A percentile compares a stretch with the other conserved stretches of the same genome.
Evolutionary conservation across 305 asterid species (phyloP).

Genomic region (Fraxinus albicans): DNA sequence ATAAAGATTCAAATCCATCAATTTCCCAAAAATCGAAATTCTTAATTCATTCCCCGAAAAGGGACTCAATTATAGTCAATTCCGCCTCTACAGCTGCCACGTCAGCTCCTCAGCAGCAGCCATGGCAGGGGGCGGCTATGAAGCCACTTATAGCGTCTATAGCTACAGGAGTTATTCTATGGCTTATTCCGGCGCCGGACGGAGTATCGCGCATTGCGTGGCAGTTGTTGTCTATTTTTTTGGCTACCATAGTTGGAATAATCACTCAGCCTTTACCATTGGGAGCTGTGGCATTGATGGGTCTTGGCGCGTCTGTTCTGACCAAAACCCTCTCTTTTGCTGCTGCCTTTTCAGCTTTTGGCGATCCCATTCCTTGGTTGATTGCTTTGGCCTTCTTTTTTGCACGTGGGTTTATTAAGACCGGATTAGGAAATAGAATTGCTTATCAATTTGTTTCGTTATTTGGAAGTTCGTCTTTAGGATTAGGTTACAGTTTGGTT

Average conservation of each 20-base stretch:
- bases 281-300: constrained; percentile 91
- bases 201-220: constrained; percentile 81
- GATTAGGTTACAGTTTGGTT: constrained; percentile 89
- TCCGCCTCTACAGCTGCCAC: constrained; percentile 30
- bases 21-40: constrained; percentile 13
- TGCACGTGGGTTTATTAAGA: constrained; percentile 92
- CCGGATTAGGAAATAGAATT: constrained; percentile 89
- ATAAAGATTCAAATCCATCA: constrained; percentile 2
- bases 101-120: constrained; percentile 32
- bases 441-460: constrained; percentile 87
- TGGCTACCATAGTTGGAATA: constrained; percentile 90
- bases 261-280: constrained; percentile 87
- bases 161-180: constrained; percentile 70
- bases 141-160: constrained; percentile 76
- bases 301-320: constrained; percentile 78
- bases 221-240: constrained; percentile 79
- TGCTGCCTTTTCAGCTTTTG: constrained; percentile 93
- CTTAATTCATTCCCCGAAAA: constrained; percentile 11
- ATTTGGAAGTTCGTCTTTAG: constrained; percentile 82
- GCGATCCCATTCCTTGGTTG: constrained; percentile 95
- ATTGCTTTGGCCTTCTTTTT: constrained; percentile 93
- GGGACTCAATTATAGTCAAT: constrained; percentile 26
- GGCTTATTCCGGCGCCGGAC: constrained; percentile 76
- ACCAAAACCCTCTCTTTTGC: constrained; percentile 87
- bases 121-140: constrained; percentile 90